Evolutionary conservation across 176 grass and related monocot genomes (phyloP).

Genomic region (Zea mays): DNA sequence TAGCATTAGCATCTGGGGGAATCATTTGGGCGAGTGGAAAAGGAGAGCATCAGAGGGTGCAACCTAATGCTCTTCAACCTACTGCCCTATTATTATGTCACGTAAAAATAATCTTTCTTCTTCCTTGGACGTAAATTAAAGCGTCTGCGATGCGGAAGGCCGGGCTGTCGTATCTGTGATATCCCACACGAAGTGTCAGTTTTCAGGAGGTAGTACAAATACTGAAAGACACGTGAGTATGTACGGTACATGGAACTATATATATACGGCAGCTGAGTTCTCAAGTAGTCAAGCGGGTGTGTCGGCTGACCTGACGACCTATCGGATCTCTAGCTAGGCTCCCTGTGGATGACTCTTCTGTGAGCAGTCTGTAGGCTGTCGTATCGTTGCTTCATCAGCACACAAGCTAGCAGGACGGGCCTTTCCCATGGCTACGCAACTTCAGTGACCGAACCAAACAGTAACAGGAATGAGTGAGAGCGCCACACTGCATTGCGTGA

Average conservation of each 20-base stretch:
- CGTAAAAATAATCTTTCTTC: constrained; percentile 14
- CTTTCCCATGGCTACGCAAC: constrained; percentile 23
- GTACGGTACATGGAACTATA: too few relatives aligned
- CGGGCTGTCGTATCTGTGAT: not conserved
- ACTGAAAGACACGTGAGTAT: not conserved
- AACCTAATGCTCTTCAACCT: constrained; percentile 32
- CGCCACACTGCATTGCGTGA: too few relatives aligned
- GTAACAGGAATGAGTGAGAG: too few relatives aligned
- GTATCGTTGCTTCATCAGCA: constrained; percentile 53
- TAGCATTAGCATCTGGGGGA: constrained; percentile 14
- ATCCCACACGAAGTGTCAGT: not conserved
- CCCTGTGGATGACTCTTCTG: not conserved
- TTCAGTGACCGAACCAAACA: too few relatives aligned
- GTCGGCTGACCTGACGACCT: not conserved
- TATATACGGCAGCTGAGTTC: not conserved
- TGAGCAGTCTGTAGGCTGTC: constrained; percentile 3
- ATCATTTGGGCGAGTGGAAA: constrained; percentile 8
- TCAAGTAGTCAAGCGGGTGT: not conserved
- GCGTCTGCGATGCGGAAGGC: constrained; percentile 32
- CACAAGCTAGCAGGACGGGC: constrained; percentile 14
- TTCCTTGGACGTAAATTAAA: constrained; percentile 49
- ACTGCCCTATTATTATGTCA: not conserved
- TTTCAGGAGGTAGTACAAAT: not conserved
- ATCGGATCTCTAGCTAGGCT: not conserved
- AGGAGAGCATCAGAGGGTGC: constrained; percentile 23